Base-by-base conservation (phyloP, 352 stramenopile genomes). In the Hyaloperonospora arabidopsidis region DNA sequence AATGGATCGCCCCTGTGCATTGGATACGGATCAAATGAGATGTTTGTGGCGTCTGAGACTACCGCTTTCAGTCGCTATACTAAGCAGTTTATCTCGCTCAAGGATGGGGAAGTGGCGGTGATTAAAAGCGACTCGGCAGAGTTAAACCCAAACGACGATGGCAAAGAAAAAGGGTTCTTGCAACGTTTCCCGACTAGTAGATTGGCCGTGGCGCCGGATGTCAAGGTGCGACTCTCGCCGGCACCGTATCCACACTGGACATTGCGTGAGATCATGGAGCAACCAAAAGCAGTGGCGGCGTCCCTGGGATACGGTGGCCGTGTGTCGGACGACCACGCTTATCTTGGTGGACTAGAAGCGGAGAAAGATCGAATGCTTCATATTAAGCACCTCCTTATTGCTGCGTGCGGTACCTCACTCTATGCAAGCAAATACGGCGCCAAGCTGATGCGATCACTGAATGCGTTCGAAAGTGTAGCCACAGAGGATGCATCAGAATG, bases 11-110 rank as follows among this genome's bases (percentile, higher is more conserved):
- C 96, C 4, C 68, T 93, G n/a, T 91, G 80, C 50, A 90, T 93
- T 89, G 72, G 86, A 41, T 92, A 90, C 63, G 89, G 79, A 35
- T 86, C 88, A 21, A 95, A 96, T 59, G 79, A 96, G 45, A 98
- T 97, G 65, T 99, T 95, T 66, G 89, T 99, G 57, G 94, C 95
- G n/a, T 97, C 84, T 28, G 93, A 98, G 76, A 97, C 93, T 2
- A 95, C 88, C 36, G 93, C 93, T 6, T 96, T 96, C 60, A 93
- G 74, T 61, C 75, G 86, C 21, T 97, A 98, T 74, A 98, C 96
- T 2, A 98, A 98, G 70, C 95, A 96, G 34, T 98, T 98, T 57
- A 97, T 98, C 61, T 97, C 87, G 50, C 89, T 98, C 61, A 95
- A 98, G 63, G 92, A 97, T 72, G 86, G 86, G 11, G 88, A 98